phyloP scores from a whole-genome alignment of 2,329 filamentous ascomycete genomes.

The Metarhizium robertsii region DNA sequence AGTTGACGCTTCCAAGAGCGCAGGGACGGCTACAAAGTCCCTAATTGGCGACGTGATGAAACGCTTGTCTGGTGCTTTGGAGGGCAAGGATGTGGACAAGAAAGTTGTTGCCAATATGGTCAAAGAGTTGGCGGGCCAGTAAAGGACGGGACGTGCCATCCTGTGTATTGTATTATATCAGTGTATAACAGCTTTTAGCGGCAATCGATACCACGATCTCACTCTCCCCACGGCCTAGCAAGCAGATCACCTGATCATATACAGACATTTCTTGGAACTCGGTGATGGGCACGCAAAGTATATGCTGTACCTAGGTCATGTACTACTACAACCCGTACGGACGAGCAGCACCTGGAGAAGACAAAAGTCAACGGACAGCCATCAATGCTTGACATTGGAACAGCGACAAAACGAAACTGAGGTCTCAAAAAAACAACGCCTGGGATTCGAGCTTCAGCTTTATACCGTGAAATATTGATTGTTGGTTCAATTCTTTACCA shows the following conservation, averaged over 20 bases:
- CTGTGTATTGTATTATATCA: not conserved
- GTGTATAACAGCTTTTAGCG: not conserved
- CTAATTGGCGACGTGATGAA: slow-evolving; percentile 56
- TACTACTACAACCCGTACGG: too few relatives aligned
- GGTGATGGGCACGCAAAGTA: not conserved
- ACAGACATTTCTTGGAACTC: not conserved
- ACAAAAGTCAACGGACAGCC: too few relatives aligned
- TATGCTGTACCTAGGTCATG: too few relatives aligned
- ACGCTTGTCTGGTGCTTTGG: slow-evolving; percentile 43
- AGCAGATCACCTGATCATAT: not conserved
- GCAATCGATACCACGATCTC: not conserved
- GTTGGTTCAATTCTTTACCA: too few relatives aligned
- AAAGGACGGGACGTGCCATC: not conserved
- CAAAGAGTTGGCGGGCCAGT: slow-evolving; percentile 34
- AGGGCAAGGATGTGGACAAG: slow-evolving; percentile 56
- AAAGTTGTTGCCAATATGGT: slow-evolving; percentile 51
- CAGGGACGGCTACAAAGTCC: slow-evolving; percentile 34
- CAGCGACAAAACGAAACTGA: too few relatives aligned
- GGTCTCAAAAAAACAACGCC: too few relatives aligned
- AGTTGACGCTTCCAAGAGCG: slow-evolving; percentile 39
- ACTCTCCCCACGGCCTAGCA: not conserved
- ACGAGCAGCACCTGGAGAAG: too few relatives aligned
- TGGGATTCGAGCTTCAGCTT: too few relatives aligned
- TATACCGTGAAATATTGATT: too few relatives aligned
- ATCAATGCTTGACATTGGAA: too few relatives aligned